Conservation (phyloP, 2,329 filamentous ascomycete genomes). For the Claviceps digitariae region DNA sequence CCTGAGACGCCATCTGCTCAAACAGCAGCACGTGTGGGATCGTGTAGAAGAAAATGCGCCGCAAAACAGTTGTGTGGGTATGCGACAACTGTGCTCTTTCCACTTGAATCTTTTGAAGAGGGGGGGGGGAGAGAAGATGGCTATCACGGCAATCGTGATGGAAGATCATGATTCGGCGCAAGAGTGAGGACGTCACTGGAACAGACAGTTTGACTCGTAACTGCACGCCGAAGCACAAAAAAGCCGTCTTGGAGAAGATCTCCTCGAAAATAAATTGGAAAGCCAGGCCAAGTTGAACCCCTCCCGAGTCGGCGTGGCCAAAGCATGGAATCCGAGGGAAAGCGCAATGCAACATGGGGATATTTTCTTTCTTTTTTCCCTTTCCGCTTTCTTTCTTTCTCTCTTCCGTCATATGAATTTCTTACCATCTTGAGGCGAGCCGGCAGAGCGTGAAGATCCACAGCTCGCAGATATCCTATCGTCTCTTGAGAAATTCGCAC, state of each 20-base stretch:
- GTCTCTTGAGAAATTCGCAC: conserved; percentile 2
- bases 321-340: not conserved
- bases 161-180: not conserved
- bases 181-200: not conserved
- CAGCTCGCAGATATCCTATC: not conserved
- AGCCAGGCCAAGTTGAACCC: not conserved
- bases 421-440: conserved; percentile 7
- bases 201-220: not conserved
- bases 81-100: not conserved
- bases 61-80: not conserved
- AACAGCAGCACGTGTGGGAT: not conserved
- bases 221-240: not conserved
- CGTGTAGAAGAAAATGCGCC: not conserved
- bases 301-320: not conserved
- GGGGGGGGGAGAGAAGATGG: not conserved
- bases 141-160: not conserved
- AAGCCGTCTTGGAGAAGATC: not conserved
- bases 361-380: not conserved
- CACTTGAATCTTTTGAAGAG: not conserved
- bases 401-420: not conserved
- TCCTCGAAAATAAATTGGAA: not conserved
- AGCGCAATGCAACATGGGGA: conserved; percentile 1
- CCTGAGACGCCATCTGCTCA: not conserved
- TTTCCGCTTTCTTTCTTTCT: not conserved
- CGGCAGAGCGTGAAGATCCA: conserved; percentile 4